These are phyloP conservation scores for Alloascoidea africana DNA, from an alignment of 805 yeast species.

Conservation along the genomic window DNA sequence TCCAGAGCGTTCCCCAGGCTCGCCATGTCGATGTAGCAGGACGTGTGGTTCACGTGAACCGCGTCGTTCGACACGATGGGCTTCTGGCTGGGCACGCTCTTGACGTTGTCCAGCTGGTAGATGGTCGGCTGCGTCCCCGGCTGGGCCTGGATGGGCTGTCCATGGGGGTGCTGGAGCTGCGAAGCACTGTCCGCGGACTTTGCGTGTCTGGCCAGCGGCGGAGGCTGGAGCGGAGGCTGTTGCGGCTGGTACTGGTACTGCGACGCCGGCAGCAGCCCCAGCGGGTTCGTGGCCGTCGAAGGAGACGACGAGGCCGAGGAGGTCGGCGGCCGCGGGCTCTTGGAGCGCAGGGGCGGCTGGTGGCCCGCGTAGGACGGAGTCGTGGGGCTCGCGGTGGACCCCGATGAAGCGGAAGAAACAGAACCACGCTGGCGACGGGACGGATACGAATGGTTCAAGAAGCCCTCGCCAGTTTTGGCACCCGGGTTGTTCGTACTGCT, in stretches of 20 bases:
- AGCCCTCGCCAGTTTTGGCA: neutral
- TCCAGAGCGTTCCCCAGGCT: slow-evolving; percentile 1
- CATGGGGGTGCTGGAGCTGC: neutral
- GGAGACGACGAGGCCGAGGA: neutral
- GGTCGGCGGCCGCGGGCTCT: no score
- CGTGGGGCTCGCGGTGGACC: neutral
- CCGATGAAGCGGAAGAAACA: neutral
- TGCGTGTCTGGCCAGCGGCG: neutral
- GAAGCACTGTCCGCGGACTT: neutral
- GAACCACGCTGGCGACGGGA: no score
- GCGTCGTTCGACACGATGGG: neutral
- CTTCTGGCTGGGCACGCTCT: neutral
- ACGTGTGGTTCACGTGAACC: neutral
- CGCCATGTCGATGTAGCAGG: slow-evolving; percentile 1
- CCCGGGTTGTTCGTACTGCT: no score
- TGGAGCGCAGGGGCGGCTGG: no score
- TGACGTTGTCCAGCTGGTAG: neutral
- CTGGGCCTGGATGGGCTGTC: neutral
- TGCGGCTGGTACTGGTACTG: neutral
- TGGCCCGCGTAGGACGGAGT: no score
- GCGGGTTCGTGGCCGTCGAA: neutral
- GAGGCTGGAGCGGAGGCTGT: neutral
- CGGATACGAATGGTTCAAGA: no score
- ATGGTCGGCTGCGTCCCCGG: no score
- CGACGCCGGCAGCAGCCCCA: neutral